These are phyloP conservation scores for Dioscorea zingiberensis DNA, from an alignment of 106 monocot genomes.

Conservation along the genomic window DNA sequence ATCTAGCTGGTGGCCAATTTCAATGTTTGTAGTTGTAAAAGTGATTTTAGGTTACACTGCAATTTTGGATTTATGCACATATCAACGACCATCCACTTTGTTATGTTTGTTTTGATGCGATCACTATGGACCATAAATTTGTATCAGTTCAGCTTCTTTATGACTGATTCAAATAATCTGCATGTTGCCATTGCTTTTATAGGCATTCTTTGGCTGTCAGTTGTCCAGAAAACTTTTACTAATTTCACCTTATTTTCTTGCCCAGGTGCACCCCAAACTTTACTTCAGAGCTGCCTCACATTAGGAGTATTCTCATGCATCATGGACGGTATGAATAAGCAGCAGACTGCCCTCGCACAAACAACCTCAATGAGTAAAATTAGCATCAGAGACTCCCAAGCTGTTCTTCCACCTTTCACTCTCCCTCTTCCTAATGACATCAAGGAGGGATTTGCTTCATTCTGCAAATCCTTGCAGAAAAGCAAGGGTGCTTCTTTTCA, in stretches of 20 bases:
- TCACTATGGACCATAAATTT: too few relatives aligned
- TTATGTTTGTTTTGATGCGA: too few relatives aligned
- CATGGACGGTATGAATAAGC: conserved; percentile 75
- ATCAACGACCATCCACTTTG: too few relatives aligned
- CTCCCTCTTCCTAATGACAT: conserved; percentile 53
- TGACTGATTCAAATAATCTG: too few relatives aligned
- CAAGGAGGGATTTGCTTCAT: conserved; percentile 48
- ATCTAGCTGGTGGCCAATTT: too few relatives aligned
- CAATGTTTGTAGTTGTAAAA: too few relatives aligned
- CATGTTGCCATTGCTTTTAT: too few relatives aligned
- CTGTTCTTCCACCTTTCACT: conserved; percentile 68
- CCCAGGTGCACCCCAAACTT: conserved; percentile 63
- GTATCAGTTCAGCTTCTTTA: too few relatives aligned
- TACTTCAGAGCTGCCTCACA: conserved; percentile 72
- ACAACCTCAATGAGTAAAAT: conserved; percentile 1
- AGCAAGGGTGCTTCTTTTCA: conserved; percentile 6
- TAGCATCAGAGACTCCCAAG: neutral
- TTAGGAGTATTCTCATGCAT: conserved; percentile 76
- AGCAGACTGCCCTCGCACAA: conserved; percentile 57
- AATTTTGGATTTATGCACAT: too few relatives aligned
- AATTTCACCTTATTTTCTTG: neutral
- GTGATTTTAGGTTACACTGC: too few relatives aligned
- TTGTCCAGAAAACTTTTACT: too few relatives aligned
- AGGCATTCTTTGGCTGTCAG: too few relatives aligned
- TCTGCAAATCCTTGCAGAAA: conserved; percentile 51